Evolutionary conservation across 2,329 filamentous ascomycete genomes (phyloP).

Genomic region (Fusarium chuoi): DNA sequence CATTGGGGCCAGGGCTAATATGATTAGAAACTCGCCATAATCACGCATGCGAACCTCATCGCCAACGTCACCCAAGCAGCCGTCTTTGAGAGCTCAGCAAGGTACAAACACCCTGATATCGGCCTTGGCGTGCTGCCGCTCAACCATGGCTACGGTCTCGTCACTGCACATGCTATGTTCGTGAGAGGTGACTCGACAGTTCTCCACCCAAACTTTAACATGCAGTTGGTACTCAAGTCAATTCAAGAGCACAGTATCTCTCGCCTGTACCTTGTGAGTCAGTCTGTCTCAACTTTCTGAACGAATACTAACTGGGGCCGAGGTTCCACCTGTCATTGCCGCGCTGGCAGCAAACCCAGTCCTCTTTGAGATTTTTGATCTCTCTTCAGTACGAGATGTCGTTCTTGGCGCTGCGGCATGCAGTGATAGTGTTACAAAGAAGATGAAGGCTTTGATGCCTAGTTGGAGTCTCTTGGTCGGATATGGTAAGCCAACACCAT

Average conservation of each 20-base stretch:
- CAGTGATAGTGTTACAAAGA: background rate
- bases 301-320: accelerated
- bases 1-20: accelerated
- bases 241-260: background rate
- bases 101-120: background rate
- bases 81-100: background rate
- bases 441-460: background rate
- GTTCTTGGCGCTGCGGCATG: background rate
- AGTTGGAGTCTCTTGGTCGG: background rate
- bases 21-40: background rate
- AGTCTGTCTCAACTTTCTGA: background rate
- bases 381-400: background rate
- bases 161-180: background rate
- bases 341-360: background rate
- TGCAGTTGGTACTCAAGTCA: background rate
- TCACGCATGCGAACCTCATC: background rate
- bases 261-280: background rate
- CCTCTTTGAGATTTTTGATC: background rate
- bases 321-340: background rate
- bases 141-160: background rate
- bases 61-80: background rate
- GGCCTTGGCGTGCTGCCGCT: background rate
- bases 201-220: background rate
- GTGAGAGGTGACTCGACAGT: background rate
- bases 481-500: background rate